Evolutionary conservation across 1,284 basidiomycete species (phyloP), one percentile per base, ranked within the genome.

Genomic region (Ustilago bromivora): DNA sequence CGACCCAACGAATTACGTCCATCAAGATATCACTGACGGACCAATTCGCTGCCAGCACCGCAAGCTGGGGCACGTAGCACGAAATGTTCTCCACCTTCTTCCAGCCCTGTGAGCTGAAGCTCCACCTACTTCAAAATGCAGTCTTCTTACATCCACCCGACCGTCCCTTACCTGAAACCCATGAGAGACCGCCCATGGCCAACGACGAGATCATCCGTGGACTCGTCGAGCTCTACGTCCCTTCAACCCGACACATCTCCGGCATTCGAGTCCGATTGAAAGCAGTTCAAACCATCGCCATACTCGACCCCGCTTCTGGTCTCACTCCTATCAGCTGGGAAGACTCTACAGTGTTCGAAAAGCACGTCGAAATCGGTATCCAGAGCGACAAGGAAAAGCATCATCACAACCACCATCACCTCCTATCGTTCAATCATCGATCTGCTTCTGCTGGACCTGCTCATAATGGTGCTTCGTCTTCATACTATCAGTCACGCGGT

Each of bases 201-300:
- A 82, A 82, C 55, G 84, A 86, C 67, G 83, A 83, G 57, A 71
- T 86, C 38, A 82, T 85, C 11, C 76, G 84, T 8, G 85, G 85
- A 13, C 72, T 86, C 17, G 80, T 86, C 35, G 84, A 86, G 65
- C 72, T 86, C 56, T 77, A 81, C 56, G 83, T 83, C 3, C 85
- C 85, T 15, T 74, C 80, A 19, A 71, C 70, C 9, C 78, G 85
- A 13, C 79, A 81, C 58, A 84, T 86, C 38, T 75, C 79, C 4
- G 85, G 82, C 40, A 81, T 86, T 59, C 75, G 82, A 23, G 83
- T 86, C 7, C 79, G 82, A 19, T 57, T 86, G 9, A 73, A 79
- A 47, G 84, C 77, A 1, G 78, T 84, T 2, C 83, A 85, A 66
- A 84, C 83, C 32, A 71, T 85, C 46, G 85, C 82, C 41, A 68